Evolutionary conservation across 305 asterid species (phyloP).

Genomic region (Fraxinus dipetala): DNA sequence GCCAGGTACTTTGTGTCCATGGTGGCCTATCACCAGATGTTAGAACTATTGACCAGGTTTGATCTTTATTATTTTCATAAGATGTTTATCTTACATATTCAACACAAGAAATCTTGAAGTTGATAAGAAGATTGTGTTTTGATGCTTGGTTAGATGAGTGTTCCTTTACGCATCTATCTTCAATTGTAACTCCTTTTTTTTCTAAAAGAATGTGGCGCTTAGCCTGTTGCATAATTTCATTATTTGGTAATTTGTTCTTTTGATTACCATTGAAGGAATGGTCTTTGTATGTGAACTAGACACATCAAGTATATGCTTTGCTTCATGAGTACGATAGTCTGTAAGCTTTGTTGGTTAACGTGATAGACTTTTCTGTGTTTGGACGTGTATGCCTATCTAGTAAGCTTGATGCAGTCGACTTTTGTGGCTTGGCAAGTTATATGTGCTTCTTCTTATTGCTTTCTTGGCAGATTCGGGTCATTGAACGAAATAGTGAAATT

Average conservation of each 20-base stretch:
- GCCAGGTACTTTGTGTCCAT: constrained; percentile 91
- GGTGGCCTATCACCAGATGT: constrained; percentile 98
- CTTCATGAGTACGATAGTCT: background rate
- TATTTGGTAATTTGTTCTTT: background rate
- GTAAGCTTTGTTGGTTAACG: background rate
- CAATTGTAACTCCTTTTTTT: background rate
- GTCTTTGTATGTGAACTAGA: background rate
- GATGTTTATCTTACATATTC: background rate
- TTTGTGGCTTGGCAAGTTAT: background rate
- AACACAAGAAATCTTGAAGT: background rate
- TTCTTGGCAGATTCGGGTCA: constrained; percentile 72
- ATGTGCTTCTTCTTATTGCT: background rate
- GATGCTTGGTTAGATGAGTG: background rate
- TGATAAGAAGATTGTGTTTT: background rate
- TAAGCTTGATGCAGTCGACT: background rate
- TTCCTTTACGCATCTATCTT: background rate
- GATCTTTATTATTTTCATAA: constrained; percentile 15
- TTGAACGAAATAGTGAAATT: constrained; percentile 89
- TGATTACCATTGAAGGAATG: constrained; percentile 3
- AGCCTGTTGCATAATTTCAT: background rate
- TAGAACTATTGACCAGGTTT: constrained; percentile 95
- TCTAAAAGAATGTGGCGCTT: constrained; percentile 4
- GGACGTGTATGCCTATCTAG: background rate
- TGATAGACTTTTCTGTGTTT: background rate
- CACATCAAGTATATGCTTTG: background rate